Percentiles rank a stretch among this genome's conserved stretches.
These are phyloP conservation scores for Penicillium hesseltinei DNA, from an alignment of 2,329 filamentous ascomycete species.

Conservation along the genomic window DNA sequence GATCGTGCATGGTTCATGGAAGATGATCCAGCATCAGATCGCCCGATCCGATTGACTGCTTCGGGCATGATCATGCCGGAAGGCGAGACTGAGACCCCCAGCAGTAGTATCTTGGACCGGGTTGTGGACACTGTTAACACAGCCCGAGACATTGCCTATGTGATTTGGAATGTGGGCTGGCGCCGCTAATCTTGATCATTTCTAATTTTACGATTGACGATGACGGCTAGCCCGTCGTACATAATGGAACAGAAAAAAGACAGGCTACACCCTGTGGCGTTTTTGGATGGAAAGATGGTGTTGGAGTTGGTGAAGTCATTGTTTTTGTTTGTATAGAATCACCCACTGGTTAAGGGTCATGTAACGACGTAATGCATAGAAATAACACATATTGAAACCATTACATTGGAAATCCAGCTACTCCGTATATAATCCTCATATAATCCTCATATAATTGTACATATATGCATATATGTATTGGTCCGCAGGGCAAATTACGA, in stretches of 20 bases:
- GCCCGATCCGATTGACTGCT: constrained; percentile 70
- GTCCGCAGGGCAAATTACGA: background rate
- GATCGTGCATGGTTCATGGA: constrained; percentile 43
- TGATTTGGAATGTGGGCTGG: constrained; percentile 68
- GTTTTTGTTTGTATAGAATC: background rate
- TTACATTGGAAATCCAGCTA: background rate
- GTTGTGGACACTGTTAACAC: constrained; percentile 76
- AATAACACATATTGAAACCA: background rate
- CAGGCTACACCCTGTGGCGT: background rate
- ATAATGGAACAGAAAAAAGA: background rate
- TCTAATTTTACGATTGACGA: background rate
- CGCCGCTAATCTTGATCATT: constrained; percentile 42
- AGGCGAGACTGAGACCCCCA: constrained; percentile 66
- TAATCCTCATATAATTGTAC: no score
- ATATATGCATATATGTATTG: background rate
- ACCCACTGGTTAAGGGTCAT: background rate
- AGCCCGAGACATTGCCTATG: constrained; percentile 62
- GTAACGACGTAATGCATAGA: constrained; percentile 1
- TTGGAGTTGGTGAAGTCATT: background rate
- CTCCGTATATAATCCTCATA: background rate
- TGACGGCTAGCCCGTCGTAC: background rate
- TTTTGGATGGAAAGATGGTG: background rate
- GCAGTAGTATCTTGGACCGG: constrained; percentile 68
- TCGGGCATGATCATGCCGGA: constrained; percentile 93
- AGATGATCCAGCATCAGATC: constrained; percentile 52